phyloP scores from a whole-genome alignment of 176 grass and related monocot species.

The Chloris gayana region DNA sequence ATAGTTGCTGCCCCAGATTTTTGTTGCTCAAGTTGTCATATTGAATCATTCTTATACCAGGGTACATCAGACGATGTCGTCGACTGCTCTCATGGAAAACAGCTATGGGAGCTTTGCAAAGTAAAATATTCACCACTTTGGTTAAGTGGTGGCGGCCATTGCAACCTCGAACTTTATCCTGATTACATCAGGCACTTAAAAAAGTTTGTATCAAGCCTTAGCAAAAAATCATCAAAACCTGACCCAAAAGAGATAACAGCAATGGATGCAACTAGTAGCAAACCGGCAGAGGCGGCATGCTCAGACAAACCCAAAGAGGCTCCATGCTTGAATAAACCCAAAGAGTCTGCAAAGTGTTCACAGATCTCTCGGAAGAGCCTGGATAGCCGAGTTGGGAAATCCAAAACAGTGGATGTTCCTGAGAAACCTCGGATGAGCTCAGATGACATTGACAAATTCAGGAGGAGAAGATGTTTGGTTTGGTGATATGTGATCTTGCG shows the following conservation, averaged over 20 bases:
- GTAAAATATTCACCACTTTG: conserved; percentile 92
- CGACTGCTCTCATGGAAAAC: conserved; percentile 94
- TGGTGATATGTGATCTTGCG: conserved; percentile 55
- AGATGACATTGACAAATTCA: conserved; percentile 86
- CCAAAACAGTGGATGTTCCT: conserved; percentile 70
- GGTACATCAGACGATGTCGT: conserved; percentile 95
- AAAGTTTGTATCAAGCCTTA: conserved; percentile 64
- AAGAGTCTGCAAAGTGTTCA: conserved; percentile 53
- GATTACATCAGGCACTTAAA: conserved; percentile 88
- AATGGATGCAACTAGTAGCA: conserved; percentile 26
- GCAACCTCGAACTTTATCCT: conserved; percentile 93
- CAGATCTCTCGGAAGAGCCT: conserved; percentile 84
- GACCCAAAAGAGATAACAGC: conserved; percentile 38
- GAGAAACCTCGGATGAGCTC: conserved; percentile 90
- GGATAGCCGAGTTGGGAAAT: conserved; percentile 81
- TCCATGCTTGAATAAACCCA: conserved; percentile 37
- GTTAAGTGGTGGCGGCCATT: conserved; percentile 92
- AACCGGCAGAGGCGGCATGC: conserved; percentile 35
- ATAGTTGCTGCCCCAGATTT: conserved; percentile 19
- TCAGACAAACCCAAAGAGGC: conserved; percentile 45
- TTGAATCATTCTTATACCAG: conserved; percentile 50
- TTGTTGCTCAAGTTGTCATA: conserved; percentile 11
- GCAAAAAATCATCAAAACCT: conserved; percentile 57
- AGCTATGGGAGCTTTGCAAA: conserved; percentile 95
- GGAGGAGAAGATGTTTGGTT: conserved; percentile 76